Conservation (phyloP, 2,329 filamentous ascomycete species). For the Xylariaceae sp. region DNA sequence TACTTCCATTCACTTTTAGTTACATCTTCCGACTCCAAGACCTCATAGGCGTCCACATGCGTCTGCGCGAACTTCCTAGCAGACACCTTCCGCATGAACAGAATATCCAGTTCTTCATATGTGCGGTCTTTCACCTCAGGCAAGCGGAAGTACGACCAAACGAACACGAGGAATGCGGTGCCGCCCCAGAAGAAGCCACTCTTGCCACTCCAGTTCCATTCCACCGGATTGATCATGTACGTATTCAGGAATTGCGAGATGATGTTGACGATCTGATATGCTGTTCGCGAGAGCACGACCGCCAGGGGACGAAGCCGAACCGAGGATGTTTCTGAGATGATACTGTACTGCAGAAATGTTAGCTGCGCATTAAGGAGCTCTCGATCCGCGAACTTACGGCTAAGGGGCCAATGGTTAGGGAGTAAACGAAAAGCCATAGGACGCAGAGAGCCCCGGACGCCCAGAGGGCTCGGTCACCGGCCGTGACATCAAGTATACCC, state of each 20-base stretch:
- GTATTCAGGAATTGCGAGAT: slow-evolving; percentile 37
- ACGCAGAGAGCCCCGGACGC: slow-evolving; percentile 40
- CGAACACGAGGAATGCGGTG: slow-evolving; percentile 39
- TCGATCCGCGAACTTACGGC: slow-evolving; percentile 32
- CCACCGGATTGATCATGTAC: slow-evolving; percentile 36
- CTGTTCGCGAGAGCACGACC: slow-evolving; percentile 40
- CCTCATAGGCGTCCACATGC: slow-evolving; percentile 31
- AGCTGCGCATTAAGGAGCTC: not conserved
- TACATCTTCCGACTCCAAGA: slow-evolving; percentile 8
- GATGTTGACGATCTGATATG: slow-evolving; percentile 43
- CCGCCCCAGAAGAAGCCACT: slow-evolving; percentile 41
- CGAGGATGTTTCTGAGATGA: slow-evolving; percentile 45
- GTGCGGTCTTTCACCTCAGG: slow-evolving; percentile 48
- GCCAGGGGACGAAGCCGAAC: slow-evolving; percentile 43
- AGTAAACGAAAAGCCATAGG: slow-evolving; percentile 42
- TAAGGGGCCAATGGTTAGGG: slow-evolving; percentile 44
- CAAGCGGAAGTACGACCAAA: slow-evolving; percentile 48
- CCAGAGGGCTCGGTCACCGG: slow-evolving; percentile 39
- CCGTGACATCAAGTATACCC: slow-evolving; percentile 38
- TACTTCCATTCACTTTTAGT: slow-evolving; percentile 5
- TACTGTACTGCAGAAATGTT: slow-evolving; percentile 34
- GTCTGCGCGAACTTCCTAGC: slow-evolving; percentile 37
- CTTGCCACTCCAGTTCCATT: slow-evolving; percentile 39
- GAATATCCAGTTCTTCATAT: slow-evolving; percentile 48
- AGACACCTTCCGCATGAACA: slow-evolving; percentile 42